Base-by-base conservation (phyloP, 305 asterid genomes). In the Solanum aculeatissimum region DNA sequence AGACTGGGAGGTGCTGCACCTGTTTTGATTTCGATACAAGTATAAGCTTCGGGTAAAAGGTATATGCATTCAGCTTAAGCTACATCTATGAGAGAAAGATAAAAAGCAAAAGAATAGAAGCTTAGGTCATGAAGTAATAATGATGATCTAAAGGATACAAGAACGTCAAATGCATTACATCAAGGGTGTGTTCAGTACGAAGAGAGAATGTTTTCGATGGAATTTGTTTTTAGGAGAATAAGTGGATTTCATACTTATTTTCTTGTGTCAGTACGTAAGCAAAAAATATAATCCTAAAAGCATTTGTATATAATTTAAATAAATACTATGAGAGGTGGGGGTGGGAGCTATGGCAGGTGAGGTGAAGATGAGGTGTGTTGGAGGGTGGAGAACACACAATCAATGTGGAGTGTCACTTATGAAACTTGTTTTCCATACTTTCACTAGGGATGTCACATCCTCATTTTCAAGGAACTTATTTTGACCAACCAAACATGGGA, bases 1-100 rank as follows among this genome's bases (percentile, higher is more conserved):
- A 54, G 87, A 91, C 83, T 89, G 90, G 43, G 95, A 90, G 85
- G 97, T 95, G 85, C 98, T 95, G 89, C 98, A 95, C 90, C 98
- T 95, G 93, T 89, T 84, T 80, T 87, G 87, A 89, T 57, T 78
- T 63, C 25, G 13, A 71, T 45, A 8, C 15, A 70, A 63, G 57
- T 38, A 32, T 75, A 25, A 75, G 81, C 43, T 75, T 75, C 3
- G 45, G 62, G 62, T 25, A 27, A 75, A 75, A 49, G 54, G 54
- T 40, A 70, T 19, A 40, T 40, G 79, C 79, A 70, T 70, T 70
- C 53, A 70, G 79, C 54, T 70, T 40, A 70, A 40, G 32, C 79
- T 53, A 70, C 35, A 38, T 1, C 32, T 70, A 40, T 40, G 42
- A 70, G 79, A 70, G 79, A 40, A 42, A 70, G 53, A 70, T 38